Evolutionary conservation across 768 basidiomycete genomes (phyloP).

Genomic region (Chalciporus chontae): DNA sequence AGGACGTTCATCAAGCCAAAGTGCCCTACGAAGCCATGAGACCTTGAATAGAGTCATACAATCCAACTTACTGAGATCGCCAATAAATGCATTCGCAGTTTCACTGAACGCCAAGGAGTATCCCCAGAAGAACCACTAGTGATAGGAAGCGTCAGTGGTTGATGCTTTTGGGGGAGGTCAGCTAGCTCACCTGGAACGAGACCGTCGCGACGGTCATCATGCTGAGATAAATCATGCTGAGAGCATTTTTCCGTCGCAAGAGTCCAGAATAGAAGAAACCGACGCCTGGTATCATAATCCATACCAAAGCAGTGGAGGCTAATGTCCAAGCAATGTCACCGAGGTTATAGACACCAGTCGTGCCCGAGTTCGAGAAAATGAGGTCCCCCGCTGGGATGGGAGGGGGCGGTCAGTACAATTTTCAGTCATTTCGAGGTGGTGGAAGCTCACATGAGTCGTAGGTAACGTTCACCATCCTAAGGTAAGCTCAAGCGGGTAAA

Average conservation of each 20-base stretch:
- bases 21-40: constrained; percentile 49
- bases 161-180: not conserved
- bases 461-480: constrained; percentile 42
- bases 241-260: constrained; percentile 87
- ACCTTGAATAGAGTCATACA: not conserved
- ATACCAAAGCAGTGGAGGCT: constrained; percentile 75
- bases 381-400: constrained; percentile 37
- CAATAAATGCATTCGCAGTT: constrained; percentile 71
- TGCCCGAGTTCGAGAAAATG: constrained; percentile 21
- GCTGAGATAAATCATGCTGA: constrained; percentile 82
- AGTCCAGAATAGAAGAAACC: constrained; percentile 92
- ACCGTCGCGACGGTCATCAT: constrained; percentile 77
- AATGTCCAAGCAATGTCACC: constrained; percentile 73
- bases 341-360: constrained; percentile 44
- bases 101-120: constrained; percentile 90
- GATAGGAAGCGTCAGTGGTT: constrained; percentile 1
- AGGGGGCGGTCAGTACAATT: not conserved
- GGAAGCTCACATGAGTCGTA: constrained; percentile 37
- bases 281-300: constrained; percentile 81
- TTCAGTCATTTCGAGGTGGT: too few species aligned
- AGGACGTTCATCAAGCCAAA: constrained; percentile 82
- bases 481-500: not conserved
- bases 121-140: constrained; percentile 96
- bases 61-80: constrained; percentile 63
- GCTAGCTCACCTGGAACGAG: constrained; percentile 67